Conservation (phyloP, 2,329 filamentous ascomycete genomes). For the Byssoonygena ceratinophila region DNA sequence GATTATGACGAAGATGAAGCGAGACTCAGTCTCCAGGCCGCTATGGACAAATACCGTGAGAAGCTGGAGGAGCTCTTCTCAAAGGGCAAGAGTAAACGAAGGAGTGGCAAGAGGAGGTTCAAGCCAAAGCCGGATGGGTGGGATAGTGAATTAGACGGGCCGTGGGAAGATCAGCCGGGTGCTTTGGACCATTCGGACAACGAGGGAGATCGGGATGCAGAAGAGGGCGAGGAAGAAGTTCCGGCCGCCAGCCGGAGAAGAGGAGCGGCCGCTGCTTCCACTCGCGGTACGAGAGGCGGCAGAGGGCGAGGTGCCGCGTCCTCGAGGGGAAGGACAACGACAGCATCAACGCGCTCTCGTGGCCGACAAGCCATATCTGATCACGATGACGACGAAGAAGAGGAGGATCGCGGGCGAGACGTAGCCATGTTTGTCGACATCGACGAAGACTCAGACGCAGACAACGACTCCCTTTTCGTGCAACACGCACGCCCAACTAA, state of each 20-base stretch:
- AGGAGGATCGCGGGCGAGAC: slow-evolving; percentile 21
- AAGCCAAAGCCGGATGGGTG: slow-evolving; percentile 70
- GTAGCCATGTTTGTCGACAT: slow-evolving; percentile 32
- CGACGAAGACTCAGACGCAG: slow-evolving; percentile 25
- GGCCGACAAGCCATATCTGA: slow-evolving; percentile 24
- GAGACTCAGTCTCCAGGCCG: slow-evolving; percentile 58
- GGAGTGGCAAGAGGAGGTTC: slow-evolving; percentile 45
- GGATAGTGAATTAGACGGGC: slow-evolving; percentile 82
- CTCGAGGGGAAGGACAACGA: slow-evolving; percentile 24
- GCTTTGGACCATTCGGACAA: slow-evolving; percentile 49
- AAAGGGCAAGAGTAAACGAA: slow-evolving; percentile 50
- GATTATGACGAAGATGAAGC: slow-evolving; percentile 57
- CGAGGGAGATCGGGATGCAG: slow-evolving; percentile 38
- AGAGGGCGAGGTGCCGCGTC: slow-evolving; percentile 22
- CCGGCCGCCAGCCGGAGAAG: slow-evolving; percentile 35
- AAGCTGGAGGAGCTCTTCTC: slow-evolving; percentile 62
- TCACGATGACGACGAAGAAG: slow-evolving; percentile 25
- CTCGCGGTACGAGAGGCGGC: slow-evolving; percentile 20
- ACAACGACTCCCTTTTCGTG: slow-evolving; percentile 34
- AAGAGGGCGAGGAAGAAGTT: slow-evolving; percentile 40
- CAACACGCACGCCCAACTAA: slow-evolving; percentile 25
- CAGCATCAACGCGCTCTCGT: slow-evolving; percentile 16
- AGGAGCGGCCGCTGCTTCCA: slow-evolving; percentile 34
- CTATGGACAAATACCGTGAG: slow-evolving; percentile 62
- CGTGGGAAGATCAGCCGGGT: slow-evolving; percentile 70